Base-by-base conservation (phyloP, 805 yeast genomes). In the Candida piceae region DNA sequence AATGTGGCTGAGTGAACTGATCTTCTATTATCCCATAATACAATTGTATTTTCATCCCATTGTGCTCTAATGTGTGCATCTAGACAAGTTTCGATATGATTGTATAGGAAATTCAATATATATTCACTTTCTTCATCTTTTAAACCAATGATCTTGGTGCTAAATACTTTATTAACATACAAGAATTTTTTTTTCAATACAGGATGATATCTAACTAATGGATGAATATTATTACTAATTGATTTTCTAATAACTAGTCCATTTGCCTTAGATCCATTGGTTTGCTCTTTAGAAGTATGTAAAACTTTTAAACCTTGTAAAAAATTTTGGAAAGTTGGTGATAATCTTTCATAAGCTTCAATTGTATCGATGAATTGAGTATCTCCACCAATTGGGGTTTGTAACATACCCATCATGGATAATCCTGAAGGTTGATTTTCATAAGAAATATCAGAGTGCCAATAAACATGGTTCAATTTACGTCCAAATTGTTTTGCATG, bases 371-470 rank as follows among this genome's bases (percentile, higher is more conserved):
- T 74, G 50, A 78, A 80, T 26, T 78, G 56, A 17, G 88, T 80
- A 55, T 81, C 88, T 39, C 88, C 88, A 36, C 86, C 86, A 23
- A 76, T 13, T 4, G 32, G 41, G 10, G 45, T 39, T 31, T 79
- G 80, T 32, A 80, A 63, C 31, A 78, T 74, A 16, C 75, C 64
- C 50, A 83, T 76, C 45, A 78, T 72, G 1, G 90, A 81, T 36
- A 72, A 63, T 8, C 80, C 80, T 11, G 87, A 80, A 9, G 86
- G 82, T 54, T 78, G 84, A 40, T 67, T 65, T 55, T 81, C 87
- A 54, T 78, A 82, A 24, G 84, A 70, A 27, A 78, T 80, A 55
- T 82, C 89, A 4, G 83, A 70, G 59, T 82, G 88, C 82, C 83
- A 81, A 37, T 54, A 50, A 15, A 65, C 62, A 26, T 64, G 60